Evolutionary conservation across 805 yeast genomes (phyloP).

Genomic region (Wickerhamomyces silvicola): DNA sequence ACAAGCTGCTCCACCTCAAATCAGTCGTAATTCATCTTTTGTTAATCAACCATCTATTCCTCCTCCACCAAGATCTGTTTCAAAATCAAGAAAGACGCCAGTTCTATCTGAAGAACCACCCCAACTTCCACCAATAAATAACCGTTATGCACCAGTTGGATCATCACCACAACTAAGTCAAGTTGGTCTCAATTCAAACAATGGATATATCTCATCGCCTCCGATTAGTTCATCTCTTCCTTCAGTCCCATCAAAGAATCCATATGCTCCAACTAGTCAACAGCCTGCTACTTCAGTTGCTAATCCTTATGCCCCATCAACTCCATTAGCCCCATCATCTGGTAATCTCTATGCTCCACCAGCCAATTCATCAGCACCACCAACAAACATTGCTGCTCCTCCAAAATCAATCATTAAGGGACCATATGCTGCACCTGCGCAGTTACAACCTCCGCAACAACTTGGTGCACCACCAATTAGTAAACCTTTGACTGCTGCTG

Average conservation of each 20-base stretch:
- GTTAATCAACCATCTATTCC: slow-evolving; percentile 22
- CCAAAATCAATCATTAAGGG: too few species aligned
- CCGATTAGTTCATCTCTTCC: slow-evolving; percentile 15
- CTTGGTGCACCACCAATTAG: slow-evolving; percentile 30
- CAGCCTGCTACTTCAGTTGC: slow-evolving; percentile 10
- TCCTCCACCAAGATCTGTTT: slow-evolving; percentile 30
- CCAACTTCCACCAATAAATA: slow-evolving; percentile 20
- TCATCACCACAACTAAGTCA: slow-evolving; percentile 15
- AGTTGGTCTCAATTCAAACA: slow-evolving; percentile 7
- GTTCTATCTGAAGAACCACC: slow-evolving; percentile 14
- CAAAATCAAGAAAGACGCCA: slow-evolving; percentile 19
- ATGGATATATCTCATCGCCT: slow-evolving; percentile 31
- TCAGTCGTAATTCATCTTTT: slow-evolving; percentile 19
- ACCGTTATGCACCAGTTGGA: slow-evolving; percentile 30
- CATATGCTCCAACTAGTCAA: slow-evolving; percentile 29
- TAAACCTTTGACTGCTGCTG: slow-evolving; percentile 10
- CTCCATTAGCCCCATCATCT: slow-evolving; percentile 11
- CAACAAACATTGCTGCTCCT: slow-evolving; percentile 7
- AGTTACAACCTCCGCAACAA: slow-evolving; percentile 24
- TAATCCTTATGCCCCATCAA: slow-evolving; percentile 24
- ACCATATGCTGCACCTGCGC: slow-evolving; percentile 29
- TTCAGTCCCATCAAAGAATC: slow-evolving; percentile 22
- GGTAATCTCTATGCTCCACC: slow-evolving; percentile 2
- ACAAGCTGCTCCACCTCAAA: slow-evolving; percentile 16
- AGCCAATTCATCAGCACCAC: slow-evolving; percentile 7